These are phyloP conservation scores for Penicillium pancosmium DNA, from an alignment of 495 filamentous ascomycete species.

Conservation along the genomic window DNA sequence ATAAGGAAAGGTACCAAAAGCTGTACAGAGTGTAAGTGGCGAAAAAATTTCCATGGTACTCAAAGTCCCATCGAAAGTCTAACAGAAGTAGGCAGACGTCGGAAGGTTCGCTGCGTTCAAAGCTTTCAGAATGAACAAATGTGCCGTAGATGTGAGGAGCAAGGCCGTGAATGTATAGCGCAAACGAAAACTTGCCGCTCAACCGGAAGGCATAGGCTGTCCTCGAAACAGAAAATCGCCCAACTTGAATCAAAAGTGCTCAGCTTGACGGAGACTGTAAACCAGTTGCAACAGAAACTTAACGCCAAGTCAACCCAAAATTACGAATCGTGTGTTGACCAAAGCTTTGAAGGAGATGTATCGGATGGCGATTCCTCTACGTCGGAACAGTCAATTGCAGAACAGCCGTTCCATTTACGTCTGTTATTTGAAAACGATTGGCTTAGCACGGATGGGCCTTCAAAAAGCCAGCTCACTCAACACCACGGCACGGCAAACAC, in stretches of 20 bases:
- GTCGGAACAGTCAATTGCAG: conserved; percentile 5
- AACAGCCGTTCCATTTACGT: conserved; percentile 28
- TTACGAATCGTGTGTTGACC: neutral
- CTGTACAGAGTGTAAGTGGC: conserved; percentile 12
- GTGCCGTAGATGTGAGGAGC: conserved; percentile 30
- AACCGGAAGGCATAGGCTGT: conserved; percentile 15
- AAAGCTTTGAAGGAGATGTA: conserved; percentile 9
- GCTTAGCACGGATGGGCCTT: conserved; percentile 19
- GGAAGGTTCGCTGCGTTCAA: conserved; percentile 33
- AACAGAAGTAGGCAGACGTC: conserved; percentile 26
- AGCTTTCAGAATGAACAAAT: conserved; percentile 20
- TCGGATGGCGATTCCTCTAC: conserved; percentile 22
- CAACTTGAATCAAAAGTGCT: conserved; percentile 29
- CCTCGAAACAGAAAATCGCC: conserved; percentile 29
- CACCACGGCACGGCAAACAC: conserved; percentile 11
- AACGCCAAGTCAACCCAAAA: conserved; percentile 10
- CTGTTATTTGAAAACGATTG: conserved; percentile 36
- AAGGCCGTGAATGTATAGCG: conserved; percentile 24
- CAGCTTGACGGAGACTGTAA: conserved; percentile 23
- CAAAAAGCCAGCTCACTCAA: conserved; percentile 1
- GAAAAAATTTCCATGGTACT: conserved; percentile 3
- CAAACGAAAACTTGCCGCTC: conserved; percentile 17
- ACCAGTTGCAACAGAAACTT: conserved; percentile 23
- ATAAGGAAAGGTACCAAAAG: conserved; percentile 7
- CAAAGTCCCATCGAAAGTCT: neutral